Percentiles rank a stretch among this genome's conserved stretches.
Evolutionary conservation across 495 filamentous ascomycete genomes (phyloP).

Genomic region (Astrothelium subdiscretum): DNA sequence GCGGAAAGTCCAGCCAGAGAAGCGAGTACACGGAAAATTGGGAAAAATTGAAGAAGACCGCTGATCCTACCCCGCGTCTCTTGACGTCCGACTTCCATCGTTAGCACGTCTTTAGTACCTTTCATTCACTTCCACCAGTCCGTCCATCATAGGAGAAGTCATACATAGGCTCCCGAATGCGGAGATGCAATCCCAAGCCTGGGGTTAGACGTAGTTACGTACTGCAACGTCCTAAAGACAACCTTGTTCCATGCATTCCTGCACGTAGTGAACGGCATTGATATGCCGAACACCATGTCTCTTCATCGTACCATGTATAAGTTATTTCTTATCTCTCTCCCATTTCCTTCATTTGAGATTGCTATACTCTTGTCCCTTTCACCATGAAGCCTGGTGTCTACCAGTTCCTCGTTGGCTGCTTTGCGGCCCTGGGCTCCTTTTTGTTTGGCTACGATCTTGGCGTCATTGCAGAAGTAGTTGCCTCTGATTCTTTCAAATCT

Average conservation of each 20-base stretch:
- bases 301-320: background rate
- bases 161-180: background rate
- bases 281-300: background rate
- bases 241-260: background rate
- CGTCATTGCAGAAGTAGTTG: slow-evolving; percentile 31
- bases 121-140: background rate
- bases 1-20: background rate
- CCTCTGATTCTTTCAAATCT: slow-evolving; percentile 25
- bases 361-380: background rate
- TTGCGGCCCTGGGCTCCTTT: slow-evolving; percentile 17
- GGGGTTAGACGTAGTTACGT: background rate
- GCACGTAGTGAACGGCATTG: background rate
- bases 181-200: background rate
- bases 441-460: slow-evolving; percentile 22
- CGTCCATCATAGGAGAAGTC: too few species aligned
- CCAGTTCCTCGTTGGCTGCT: slow-evolving; percentile 18
- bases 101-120: background rate
- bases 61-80: background rate
- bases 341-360: background rate
- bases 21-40: background rate
- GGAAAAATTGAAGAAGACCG: background rate
- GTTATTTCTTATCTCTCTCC: background rate
- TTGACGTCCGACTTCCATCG: background rate
- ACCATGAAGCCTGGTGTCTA: slow-evolving; percentile 15
- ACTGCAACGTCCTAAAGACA: background rate